phyloP scores from a whole-genome alignment of 176 grass and related monocot genomes.

The Neostapfia colusana region DNA sequence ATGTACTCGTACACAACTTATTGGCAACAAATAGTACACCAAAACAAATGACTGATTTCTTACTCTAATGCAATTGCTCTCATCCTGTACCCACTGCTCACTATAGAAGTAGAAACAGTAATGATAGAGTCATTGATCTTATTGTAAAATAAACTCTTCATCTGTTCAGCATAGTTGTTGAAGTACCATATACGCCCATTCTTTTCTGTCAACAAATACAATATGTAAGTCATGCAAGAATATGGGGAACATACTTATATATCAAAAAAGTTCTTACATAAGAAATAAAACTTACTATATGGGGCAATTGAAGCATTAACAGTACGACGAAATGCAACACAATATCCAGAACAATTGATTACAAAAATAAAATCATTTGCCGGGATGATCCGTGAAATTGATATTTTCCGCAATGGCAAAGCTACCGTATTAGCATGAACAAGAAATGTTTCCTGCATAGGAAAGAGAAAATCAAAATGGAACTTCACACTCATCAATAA shows the following conservation, averaged over 20 bases:
- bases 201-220: neutral
- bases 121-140: neutral
- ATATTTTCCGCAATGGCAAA: rapidly evolving
- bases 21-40: neutral
- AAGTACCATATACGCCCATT: neutral
- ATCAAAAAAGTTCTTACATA: neutral
- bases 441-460: neutral
- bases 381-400: neutral
- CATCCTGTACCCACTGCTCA: neutral
- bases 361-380: constrained; percentile 20
- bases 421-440: neutral
- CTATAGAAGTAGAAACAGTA: neutral
- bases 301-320: neutral
- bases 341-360: neutral
- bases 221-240: neutral
- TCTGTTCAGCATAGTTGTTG: neutral
- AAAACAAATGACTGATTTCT: neutral
- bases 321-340: neutral
- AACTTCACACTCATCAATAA: too few relatives aligned
- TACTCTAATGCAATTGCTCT: constrained; percentile 1
- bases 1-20: neutral
- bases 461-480: neutral
- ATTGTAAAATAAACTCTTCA: neutral
- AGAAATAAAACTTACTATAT: neutral
- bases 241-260: neutral